Percentiles rank a stretch among this genome's conserved stretches.
phyloP scores from a whole-genome alignment of 768 basidiomycete genomes.

The Kwoniella botswanensis region DNA sequence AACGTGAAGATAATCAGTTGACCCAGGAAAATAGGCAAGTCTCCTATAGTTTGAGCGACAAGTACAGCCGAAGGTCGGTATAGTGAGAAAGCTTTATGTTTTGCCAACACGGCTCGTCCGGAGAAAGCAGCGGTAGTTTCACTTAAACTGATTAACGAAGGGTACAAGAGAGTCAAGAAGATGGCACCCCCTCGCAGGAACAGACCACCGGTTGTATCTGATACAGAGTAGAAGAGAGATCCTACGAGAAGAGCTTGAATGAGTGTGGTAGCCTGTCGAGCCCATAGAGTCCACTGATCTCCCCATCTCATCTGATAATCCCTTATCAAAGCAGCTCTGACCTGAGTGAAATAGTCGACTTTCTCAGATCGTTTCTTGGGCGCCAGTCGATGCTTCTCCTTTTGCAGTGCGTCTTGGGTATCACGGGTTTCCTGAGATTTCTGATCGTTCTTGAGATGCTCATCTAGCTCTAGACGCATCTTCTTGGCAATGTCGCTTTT shows the following conservation, averaged over 20 bases:
- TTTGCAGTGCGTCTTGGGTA: constrained; percentile 31
- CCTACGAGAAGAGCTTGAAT: constrained; percentile 66
- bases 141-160: constrained; percentile 38
- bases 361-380: constrained; percentile 38
- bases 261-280: constrained; percentile 51
- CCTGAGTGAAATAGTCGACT: constrained; percentile 42
- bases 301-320: constrained; percentile 52
- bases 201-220: constrained; percentile 66
- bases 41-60: constrained; percentile 60
- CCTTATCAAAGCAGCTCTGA: constrained; percentile 42
- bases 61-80: constrained; percentile 59
- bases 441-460: constrained; percentile 30
- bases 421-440: constrained; percentile 27
- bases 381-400: constrained; percentile 41
- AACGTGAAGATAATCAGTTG: constrained; percentile 52
- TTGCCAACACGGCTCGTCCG: constrained; percentile 53
- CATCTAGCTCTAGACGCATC: constrained; percentile 48
- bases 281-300: constrained; percentile 50
- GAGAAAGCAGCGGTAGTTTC: constrained; percentile 55
- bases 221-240: constrained; percentile 68
- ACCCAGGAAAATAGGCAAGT: constrained; percentile 59
- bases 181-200: constrained; percentile 80
- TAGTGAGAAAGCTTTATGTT: constrained; percentile 54
- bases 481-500: constrained; percentile 36
- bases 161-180: constrained; percentile 68